Conservation (phyloP, 2,329 filamentous ascomycete species). For the Aaosphaeria arxii region DNA sequence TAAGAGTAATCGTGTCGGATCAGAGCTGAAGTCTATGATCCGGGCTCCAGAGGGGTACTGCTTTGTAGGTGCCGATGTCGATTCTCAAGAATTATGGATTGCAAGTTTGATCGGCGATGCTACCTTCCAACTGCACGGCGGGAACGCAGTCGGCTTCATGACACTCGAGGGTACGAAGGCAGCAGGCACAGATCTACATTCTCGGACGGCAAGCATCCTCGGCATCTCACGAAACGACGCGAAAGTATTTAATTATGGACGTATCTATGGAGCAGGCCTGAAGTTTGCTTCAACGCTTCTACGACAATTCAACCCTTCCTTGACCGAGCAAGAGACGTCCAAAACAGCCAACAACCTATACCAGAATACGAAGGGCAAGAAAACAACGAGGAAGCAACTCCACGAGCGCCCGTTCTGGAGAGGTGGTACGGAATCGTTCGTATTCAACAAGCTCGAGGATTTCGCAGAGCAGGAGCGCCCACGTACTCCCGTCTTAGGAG, state of each 20-base stretch:
- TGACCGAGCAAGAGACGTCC: slow-evolving; percentile 76
- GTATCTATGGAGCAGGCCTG: slow-evolving; percentile 95
- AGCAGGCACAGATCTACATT: slow-evolving; percentile 90
- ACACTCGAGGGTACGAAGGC: slow-evolving; percentile 94
- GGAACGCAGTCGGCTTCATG: slow-evolving; percentile 98
- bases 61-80: slow-evolving; percentile 96
- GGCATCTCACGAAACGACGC: slow-evolving; percentile 94
- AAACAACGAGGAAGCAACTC: slow-evolving; percentile 71
- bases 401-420: slow-evolving; percentile 83
- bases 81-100: slow-evolving; percentile 97
- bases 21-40: slow-evolving; percentile 96
- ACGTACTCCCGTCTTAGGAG: slow-evolving; percentile 86
- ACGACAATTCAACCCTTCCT: slow-evolving; percentile 84
- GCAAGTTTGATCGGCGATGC: slow-evolving; percentile 92
- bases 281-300: slow-evolving; percentile 90
- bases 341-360: slow-evolving; percentile 79
- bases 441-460: slow-evolving; percentile 97
- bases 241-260: slow-evolving; percentile 98
- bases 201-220: slow-evolving; percentile 84
- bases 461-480: slow-evolving; percentile 94
- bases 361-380: slow-evolving; percentile 82
- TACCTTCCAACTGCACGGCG: slow-evolving; percentile 90
- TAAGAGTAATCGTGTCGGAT: slow-evolving; percentile 92
- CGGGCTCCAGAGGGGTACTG: slow-evolving; percentile 84
- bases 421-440: slow-evolving; percentile 93